Base-by-base conservation (phyloP, 192 early-diverging fungal species). In the Coemansia reversa region DNA sequence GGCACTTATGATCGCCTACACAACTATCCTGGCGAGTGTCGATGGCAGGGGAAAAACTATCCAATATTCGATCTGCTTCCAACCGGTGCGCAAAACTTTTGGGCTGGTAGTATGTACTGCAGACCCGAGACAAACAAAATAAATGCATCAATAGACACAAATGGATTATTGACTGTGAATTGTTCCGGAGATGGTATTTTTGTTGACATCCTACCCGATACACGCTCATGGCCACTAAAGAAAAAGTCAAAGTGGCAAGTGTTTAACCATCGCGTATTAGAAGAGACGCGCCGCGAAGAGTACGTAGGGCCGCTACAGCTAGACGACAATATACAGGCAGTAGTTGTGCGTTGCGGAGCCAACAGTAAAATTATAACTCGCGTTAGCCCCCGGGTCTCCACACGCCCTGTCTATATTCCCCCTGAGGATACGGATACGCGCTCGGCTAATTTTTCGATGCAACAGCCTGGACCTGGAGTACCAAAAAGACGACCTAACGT, bases 71-170 rank as follows among this genome's bases (percentile, higher is more conserved):
- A 86, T 47, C 58, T 86, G 47, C 60, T 86, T 42, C 85, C 85
- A 0, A 72, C 76, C 2, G 73, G 79, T 5, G 50, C 75, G n/a
- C 83, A 85, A 49, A 86, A 86, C 63, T 86, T 86, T 67, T 86
- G 85, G 85, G 77, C 85, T 8, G 85, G 84, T 8, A 69, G 71
- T 7, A 66, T 65, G 51, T 25, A 63, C 32, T 75, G 75, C 64
- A 56, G 69, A 63, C 66, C 61, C 7, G 74, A 65, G 5, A 47
- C 64, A 2, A 47, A 54, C 20, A 22, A 57, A 0, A 82, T 86
- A n/a, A 48, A 75, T 30, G 84, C 82, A 8, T 60, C 60, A 7
- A 74, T 83, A 35, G 67, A 68, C 6, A 18, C 63, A 2, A 58
- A 75, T 11, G 84, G 83, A 14, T 48, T 66, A 24, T 67, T 86